Conservation (phyloP, 139 green algal species). For the Raphidocelis subcapitata region DNA sequence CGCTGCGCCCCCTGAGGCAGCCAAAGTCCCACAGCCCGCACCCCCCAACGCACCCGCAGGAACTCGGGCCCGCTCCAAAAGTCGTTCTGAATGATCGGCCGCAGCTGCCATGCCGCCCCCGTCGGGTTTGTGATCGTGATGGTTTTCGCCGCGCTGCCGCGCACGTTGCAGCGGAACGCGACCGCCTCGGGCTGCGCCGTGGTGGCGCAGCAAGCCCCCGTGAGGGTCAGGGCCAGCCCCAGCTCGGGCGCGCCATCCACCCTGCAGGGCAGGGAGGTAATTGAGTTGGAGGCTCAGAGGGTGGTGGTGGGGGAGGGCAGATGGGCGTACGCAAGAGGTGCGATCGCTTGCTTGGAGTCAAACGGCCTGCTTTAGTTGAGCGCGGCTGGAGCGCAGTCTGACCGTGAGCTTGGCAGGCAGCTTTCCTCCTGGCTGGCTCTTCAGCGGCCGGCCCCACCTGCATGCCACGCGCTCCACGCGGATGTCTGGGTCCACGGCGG, state of each 20-base stretch:
- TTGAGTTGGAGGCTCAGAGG: background rate
- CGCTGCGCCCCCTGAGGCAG: too few species aligned
- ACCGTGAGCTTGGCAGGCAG: too few species aligned
- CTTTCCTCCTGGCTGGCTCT: too few species aligned
- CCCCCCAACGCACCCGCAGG: conserved; percentile 12
- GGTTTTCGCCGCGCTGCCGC: conserved; percentile 34
- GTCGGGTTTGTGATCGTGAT: conserved; percentile 64
- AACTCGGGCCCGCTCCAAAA: conserved; percentile 67
- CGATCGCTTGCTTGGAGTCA: too few species aligned
- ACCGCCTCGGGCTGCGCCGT: conserved; percentile 41
- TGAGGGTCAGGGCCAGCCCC: conserved; percentile 64
- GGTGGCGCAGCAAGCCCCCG: conserved; percentile 57
- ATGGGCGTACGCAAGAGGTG: too few species aligned
- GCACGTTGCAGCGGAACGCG: conserved; percentile 52
- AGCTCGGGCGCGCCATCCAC: background rate
- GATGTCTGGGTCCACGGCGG: conserved; percentile 52
- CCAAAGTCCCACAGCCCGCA: background rate
- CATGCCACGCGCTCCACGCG: conserved; percentile 53
- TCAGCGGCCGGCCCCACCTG: conserved; percentile 7
- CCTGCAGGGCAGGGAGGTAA: background rate
- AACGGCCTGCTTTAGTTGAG: conserved; percentile 2
- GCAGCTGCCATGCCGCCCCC: conserved; percentile 57
- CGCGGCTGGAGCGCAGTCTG: background rate
- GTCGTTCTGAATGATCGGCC: conserved; percentile 64
- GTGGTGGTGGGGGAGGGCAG: too few species aligned